Conservation (phyloP, 2,329 filamentous ascomycete genomes). For the Penicillium corylophilum region DNA sequence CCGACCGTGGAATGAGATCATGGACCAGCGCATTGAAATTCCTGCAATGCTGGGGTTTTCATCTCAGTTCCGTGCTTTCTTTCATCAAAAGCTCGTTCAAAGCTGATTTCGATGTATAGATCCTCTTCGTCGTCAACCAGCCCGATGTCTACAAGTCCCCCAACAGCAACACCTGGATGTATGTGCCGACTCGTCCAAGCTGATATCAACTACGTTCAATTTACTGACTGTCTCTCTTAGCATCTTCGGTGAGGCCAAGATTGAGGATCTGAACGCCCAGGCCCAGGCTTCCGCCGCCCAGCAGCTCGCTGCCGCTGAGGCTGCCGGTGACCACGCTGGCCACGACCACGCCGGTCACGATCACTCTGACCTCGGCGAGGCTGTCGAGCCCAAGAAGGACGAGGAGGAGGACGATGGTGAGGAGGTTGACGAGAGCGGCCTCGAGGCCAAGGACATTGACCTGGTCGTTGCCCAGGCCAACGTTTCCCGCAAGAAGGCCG, state of each 20-base stretch:
- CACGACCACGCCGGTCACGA: constrained; percentile 51
- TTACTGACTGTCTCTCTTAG: constrained; percentile 50
- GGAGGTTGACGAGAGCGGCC: constrained; percentile 89
- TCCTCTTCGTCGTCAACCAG: constrained; percentile 99
- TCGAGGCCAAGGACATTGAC: constrained; percentile 99
- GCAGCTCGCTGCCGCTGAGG: constrained; percentile 80
- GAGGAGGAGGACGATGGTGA: constrained; percentile 91
- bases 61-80: not conserved
- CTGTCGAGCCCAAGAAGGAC: constrained; percentile 62
- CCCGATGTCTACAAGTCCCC: constrained; percentile 99
- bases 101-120: constrained; percentile 54
- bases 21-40: not conserved
- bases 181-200: constrained; percentile 44
- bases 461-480: constrained; percentile 97
- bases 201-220: not conserved
- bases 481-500: constrained; percentile 95
- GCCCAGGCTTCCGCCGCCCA: constrained; percentile 94
- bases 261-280: constrained; percentile 98
- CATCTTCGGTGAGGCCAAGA: constrained; percentile 99
- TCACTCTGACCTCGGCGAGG: constrained; percentile 63
- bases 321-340: constrained; percentile 59
- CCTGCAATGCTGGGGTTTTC: not conserved
- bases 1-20: constrained; percentile 7
- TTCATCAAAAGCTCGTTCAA: not conserved
- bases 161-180: constrained; percentile 99